Evolutionary conservation across 805 yeast species (phyloP), one percentile per base, ranked within the genome.

Genomic region (Wickerhamomyces tratensis): DNA sequence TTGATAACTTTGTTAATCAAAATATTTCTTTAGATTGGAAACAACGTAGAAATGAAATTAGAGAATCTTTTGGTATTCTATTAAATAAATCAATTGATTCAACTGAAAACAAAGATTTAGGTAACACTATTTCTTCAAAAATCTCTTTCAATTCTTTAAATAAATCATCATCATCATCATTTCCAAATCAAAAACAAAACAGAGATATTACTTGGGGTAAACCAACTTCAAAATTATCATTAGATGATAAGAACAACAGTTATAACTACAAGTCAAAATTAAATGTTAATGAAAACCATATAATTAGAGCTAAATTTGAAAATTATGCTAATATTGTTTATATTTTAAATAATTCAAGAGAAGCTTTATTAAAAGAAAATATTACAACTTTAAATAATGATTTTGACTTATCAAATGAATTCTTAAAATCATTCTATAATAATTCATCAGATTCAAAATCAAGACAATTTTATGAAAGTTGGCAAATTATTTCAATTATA

Each of bases 21-120:
- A 85, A 82, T 52, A 70, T 93, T 26, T 67, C 82, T 5, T 69
- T 84, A 39, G 96, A 89, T 59, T 93, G 98, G 97, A 77, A 77
- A 44, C 76, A 76, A 39, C 77, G 86, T 48, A 81, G 86, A 53
- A 77, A 78, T 47, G 84, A 81, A 51, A 72, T 91, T 39, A 76
- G 85, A 56, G 81, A 77, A 48, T 75, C 81, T 20, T 76, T 87
- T 49, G 91, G 94, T 1, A 68, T 77, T 20, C 62, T 73, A 13
- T 50, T 69, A 39, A 65, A 64, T 39, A 61, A 51, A 37, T 52
- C 56, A 10, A 47, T 41, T 13, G 25, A 40, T 7, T 43, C 44
- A 31, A 38, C 39, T 15, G 41, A 39, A 15, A 27, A 27, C 43
- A 29, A 29, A 35, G 20, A 20, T 20, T 20, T 20, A 20, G 20